Evolutionary conservation across 1,284 basidiomycete genomes (phyloP), one percentile per base, ranked within the genome.

Genomic region (Apiotrichum sp.): DNA sequence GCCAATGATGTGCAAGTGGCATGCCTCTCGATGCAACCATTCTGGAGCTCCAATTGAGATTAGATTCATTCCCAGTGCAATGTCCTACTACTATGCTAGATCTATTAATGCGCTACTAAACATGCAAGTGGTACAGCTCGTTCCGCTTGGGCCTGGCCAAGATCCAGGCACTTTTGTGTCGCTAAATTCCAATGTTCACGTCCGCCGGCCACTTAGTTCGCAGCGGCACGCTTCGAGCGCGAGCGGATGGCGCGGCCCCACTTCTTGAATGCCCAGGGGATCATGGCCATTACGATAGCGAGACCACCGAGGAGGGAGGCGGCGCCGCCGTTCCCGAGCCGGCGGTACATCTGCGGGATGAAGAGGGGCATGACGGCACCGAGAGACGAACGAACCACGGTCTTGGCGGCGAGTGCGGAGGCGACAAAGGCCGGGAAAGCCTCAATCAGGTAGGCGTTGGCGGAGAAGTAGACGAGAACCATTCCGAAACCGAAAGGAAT

Each of bases 291-390:
- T 55, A 69, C 56, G 29, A 64, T 49, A 4, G 65, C 67, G 3
- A 64, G 31, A 7, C 62, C 65, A 11, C 57, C 65, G 9, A 69
- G 55, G 1, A 68, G 57, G 11, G 62, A 63, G 1, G 68, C 55
- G 2, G 68, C 68, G 6, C 60, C 60, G 9, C 68, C 68, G 52
- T 63, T 67, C 0, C 54, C 49, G n/a, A 69, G 56, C 0, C 77
- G 75, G 29, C 72, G 73, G 72, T 82, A 84, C 82, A 85, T 84
- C 65, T 83, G 81, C 3, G 78, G 76, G 0, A 81, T 84, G 74
- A 87, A 87, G 8, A 88, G 74, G 6, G 86, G 86, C 78, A 88
- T 86, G 0, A 82, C 81, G 0, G 85, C 83, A 6, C 83, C 86
- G 4, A 83, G 78, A 0, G 81, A 81, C 0, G 83, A 85, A 49